phyloP scores from a whole-genome alignment of 208 protist species.

The Leishmania tropica region DNA sequence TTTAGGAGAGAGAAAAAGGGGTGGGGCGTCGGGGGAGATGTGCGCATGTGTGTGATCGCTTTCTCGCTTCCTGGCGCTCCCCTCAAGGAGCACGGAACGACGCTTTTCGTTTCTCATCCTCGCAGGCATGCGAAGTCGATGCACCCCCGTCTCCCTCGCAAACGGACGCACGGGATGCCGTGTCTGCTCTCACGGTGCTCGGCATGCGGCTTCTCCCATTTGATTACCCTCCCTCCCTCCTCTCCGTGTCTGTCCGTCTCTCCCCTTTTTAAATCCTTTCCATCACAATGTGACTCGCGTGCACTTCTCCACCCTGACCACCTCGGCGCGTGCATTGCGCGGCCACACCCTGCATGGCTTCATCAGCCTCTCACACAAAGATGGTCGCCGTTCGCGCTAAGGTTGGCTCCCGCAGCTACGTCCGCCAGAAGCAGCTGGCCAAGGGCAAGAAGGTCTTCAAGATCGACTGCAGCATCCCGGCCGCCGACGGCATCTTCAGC shows the following conservation, averaged over 20 bases:
- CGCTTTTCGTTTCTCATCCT: background rate
- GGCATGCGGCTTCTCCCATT: background rate
- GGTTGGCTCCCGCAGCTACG: constrained; percentile 83
- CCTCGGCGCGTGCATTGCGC: background rate
- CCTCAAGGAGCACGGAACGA: background rate
- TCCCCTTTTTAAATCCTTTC: background rate
- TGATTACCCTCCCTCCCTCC: background rate
- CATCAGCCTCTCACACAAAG: constrained; percentile 7
- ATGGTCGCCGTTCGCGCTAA: constrained; percentile 93
- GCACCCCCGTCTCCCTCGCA: too few relatives aligned
- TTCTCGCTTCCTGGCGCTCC: too few relatives aligned
- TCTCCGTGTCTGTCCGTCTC: background rate
- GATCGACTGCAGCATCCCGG: constrained; percentile 73
- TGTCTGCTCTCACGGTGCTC: background rate
- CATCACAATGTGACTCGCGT: background rate
- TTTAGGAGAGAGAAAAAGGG: background rate
- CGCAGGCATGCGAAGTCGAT: background rate
- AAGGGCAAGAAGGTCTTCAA: constrained; percentile 93
- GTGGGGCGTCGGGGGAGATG: background rate
- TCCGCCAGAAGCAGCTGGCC: constrained; percentile 82
- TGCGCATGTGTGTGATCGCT: background rate
- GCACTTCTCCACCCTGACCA: background rate
- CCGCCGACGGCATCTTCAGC: constrained; percentile 77
- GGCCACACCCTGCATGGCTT: background rate
- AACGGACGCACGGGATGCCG: background rate